phyloP scores from a whole-genome alignment of 805 yeast genomes.

The Wickerhamiella vanderwaltii region DNA sequence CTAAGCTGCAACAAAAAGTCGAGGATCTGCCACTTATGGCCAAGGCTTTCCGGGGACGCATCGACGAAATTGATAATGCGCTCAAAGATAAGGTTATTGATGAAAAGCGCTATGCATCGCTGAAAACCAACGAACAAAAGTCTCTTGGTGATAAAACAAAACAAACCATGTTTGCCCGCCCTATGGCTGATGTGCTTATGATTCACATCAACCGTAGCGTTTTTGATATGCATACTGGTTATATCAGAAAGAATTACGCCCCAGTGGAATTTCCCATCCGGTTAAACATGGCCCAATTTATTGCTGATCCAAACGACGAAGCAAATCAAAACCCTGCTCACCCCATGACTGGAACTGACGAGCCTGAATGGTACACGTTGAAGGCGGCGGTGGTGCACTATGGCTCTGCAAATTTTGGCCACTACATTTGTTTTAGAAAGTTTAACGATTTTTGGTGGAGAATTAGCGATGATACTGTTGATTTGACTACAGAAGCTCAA shows the following conservation, averaged over 20 bases:
- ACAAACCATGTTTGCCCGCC: constrained; percentile 67
- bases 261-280: constrained; percentile 63
- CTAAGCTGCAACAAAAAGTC: constrained; percentile 21
- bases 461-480: constrained; percentile 79
- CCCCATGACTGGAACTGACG: constrained; percentile 39
- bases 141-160: constrained; percentile 71
- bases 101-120: constrained; percentile 62
- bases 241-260: constrained; percentile 73
- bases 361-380: constrained; percentile 39
- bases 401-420: constrained; percentile 97
- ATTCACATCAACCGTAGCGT: constrained; percentile 89
- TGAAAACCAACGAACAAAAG: constrained; percentile 64
- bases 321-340: constrained; percentile 70
- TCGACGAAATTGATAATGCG: constrained; percentile 40
- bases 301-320: constrained; percentile 49
- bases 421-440: constrained; percentile 78
- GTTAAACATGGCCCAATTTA: constrained; percentile 55
- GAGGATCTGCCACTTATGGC: constrained; percentile 5
- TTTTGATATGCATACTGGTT: constrained; percentile 75
- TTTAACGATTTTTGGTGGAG: constrained; percentile 89
- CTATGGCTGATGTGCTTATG: constrained; percentile 52
- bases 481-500: constrained; percentile 66
- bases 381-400: constrained; percentile 85
- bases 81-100: constrained; percentile 56
- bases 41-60: constrained; percentile 33